A percentile compares a stretch with the other conserved stretches of the same genome.
These are phyloP conservation scores for Paspalum notatum DNA, from an alignment of 176 grass and related monocot species.

Conservation along the genomic window DNA sequence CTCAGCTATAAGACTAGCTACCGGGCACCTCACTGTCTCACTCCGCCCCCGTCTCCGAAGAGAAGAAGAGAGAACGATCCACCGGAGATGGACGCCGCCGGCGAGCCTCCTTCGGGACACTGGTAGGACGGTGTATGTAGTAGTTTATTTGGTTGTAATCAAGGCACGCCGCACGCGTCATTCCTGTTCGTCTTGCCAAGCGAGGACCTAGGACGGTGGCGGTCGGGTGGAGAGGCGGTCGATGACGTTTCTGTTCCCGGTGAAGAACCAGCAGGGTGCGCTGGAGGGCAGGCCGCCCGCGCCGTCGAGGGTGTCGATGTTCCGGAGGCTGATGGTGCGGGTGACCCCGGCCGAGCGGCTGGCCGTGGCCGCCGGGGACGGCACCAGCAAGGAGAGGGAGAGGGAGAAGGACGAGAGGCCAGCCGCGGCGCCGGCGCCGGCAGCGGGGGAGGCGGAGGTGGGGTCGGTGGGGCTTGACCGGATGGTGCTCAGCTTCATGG, in stretches of 20 bases:
- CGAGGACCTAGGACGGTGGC: neutral
- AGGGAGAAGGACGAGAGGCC: constrained; percentile 51
- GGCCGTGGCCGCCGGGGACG: neutral
- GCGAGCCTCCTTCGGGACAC: neutral
- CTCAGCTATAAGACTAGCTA: constrained; percentile 23
- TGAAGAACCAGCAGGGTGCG: constrained; percentile 46
- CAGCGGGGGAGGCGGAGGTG: constrained; percentile 30
- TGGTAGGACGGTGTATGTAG: neutral
- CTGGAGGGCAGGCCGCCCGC: constrained; percentile 40
- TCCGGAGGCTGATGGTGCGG: constrained; percentile 66
- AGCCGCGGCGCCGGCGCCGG: neutral
- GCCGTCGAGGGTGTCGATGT: constrained; percentile 47
- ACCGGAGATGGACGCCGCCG: constrained; percentile 30
- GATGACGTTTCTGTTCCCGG: constrained; percentile 63
- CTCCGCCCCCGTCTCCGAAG: neutral
- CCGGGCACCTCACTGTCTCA: neutral
- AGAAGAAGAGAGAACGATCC: neutral
- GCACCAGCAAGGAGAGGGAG: neutral
- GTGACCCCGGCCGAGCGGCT: constrained; percentile 41
- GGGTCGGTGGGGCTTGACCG: constrained; percentile 56
- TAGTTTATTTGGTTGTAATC: neutral
- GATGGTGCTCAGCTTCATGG: constrained; percentile 81
- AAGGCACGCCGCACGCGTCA: neutral
- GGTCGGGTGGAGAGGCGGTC: constrained; percentile 15
- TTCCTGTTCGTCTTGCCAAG: constrained; percentile 21